Percentiles rank a stretch among this genome's conserved stretches.
Evolutionary conservation across 305 asterid species (phyloP).

Genomic region (Fraxinus nigra): DNA sequence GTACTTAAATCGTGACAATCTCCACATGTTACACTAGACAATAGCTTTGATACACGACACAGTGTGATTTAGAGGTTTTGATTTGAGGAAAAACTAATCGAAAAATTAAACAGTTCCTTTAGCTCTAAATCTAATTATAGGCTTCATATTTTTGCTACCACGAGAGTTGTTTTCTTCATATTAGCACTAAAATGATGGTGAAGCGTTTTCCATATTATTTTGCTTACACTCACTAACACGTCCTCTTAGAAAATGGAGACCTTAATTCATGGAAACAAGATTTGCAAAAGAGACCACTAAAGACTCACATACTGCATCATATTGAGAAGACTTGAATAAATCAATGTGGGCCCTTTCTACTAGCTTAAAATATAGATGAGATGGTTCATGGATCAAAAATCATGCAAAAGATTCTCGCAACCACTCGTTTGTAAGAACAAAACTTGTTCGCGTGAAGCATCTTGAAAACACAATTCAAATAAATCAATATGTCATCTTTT

Average conservation of each 20-base stretch:
- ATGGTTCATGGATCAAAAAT: neutral
- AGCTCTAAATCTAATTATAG: conserved; percentile 1
- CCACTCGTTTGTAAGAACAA: neutral
- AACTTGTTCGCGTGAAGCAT: neutral
- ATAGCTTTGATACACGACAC: neutral
- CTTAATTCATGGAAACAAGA: neutral
- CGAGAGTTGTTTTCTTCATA: neutral
- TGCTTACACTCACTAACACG: neutral
- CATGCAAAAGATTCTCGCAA: neutral
- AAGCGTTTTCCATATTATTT: conserved; percentile 3
- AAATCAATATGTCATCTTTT: neutral
- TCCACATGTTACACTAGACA: neutral
- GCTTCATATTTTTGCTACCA: neutral
- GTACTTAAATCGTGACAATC: neutral
- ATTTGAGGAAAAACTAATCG: neutral
- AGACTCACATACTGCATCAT: neutral
- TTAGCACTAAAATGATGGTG: neutral
- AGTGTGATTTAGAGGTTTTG: neutral
- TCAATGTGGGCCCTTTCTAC: neutral
- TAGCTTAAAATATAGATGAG: neutral
- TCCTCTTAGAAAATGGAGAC: conserved; percentile 4
- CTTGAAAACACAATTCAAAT: neutral
- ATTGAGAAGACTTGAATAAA: neutral
- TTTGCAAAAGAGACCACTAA: neutral
- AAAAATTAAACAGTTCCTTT: neutral